Base-by-base conservation (phyloP, 2,329 filamentous ascomycete genomes). In the Cordyceps farinosa region DNA sequence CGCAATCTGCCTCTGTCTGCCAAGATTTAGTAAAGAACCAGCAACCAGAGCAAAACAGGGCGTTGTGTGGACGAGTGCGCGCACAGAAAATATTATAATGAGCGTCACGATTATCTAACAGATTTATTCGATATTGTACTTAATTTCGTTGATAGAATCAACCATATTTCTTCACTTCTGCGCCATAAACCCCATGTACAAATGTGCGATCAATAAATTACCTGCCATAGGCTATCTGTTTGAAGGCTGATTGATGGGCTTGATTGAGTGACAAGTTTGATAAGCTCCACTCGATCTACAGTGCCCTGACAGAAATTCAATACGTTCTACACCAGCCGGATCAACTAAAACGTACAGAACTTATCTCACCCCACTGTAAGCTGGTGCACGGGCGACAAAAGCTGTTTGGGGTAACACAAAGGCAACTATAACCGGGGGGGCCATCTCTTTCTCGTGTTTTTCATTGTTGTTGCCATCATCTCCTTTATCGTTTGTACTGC, bases 1-100 rank as follows among this genome's bases (percentile, higher is more conserved):
- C 76, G 84, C 56, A 79, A 86, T 69, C 70, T 87, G 70, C 79
- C 79, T 1, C 75, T 86, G 40, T 72, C 67, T 44, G 75, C 74
- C n/a, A 62, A 62, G 27, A 69, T 72, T n/a, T 50, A 64, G 52
- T 64, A 61, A 51, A 50, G 44, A 13, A 29, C 4, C 13, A 11
- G 45, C 5, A 17, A 40, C 6, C 5, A 30, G 42, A 10, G 1
- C 15, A 29, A 42, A 48, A 30, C 7, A 8, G 40, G 32, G 34
- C 3, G 34, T 13, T 7, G 32, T 54, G 45, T 15, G 17, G 40
- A n/a, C 17, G 40, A 17, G 51, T 17, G 17, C 34, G 51, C 40
- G 58, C 40, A 36, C 22, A 22, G 22, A 27, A 48, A 42, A 38
- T 47, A 50, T 13, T 32, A 56, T 55, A 62, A 62, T 62, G 60